phyloP scores from a whole-genome alignment of 1,284 basidiomycete species.

The Apiotrichum domesticum region DNA sequence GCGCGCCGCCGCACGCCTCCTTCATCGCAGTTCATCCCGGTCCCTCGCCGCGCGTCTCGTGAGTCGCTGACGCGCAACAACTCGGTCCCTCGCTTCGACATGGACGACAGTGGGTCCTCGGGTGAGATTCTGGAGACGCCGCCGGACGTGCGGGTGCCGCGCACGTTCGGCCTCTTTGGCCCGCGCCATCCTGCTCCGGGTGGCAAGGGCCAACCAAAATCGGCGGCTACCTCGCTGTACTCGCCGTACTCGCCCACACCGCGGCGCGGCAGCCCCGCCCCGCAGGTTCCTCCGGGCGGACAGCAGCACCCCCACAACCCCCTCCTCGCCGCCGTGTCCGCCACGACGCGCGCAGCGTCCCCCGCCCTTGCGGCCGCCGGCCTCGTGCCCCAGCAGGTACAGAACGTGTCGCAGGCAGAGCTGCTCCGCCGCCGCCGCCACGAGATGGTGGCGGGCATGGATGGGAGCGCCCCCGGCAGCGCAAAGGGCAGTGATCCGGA shows the following conservation, averaged over 20 bases:
- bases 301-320: slow-evolving; percentile 14
- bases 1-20: slow-evolving; percentile 50
- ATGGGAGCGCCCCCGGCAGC: not conserved
- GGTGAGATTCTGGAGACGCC: slow-evolving; percentile 34
- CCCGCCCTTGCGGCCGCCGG: slow-evolving; percentile 38
- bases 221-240: slow-evolving; percentile 15
- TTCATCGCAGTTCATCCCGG: slow-evolving; percentile 37
- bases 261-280: not conserved
- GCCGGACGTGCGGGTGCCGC: slow-evolving; percentile 17
- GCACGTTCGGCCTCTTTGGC: slow-evolving; percentile 39
- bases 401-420: slow-evolving; percentile 66
- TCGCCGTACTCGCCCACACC: not conserved
- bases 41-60: slow-evolving; percentile 37
- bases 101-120: slow-evolving; percentile 34
- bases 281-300: not conserved
- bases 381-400: slow-evolving; percentile 49
- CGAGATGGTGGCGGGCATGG: slow-evolving; percentile 47
- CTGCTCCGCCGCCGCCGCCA: slow-evolving; percentile 65
- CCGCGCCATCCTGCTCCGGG: slow-evolving; percentile 5
- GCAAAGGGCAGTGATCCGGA: not conserved
- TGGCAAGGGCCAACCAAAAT: slow-evolving; percentile 2
- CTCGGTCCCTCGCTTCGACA: slow-evolving; percentile 34
- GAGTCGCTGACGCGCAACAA: slow-evolving; percentile 32
- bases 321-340: slow-evolving; percentile 35
- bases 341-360: slow-evolving; percentile 32